Percentiles rank a stretch among this genome's conserved stretches.
phyloP scores from a whole-genome alignment of 2,329 filamentous ascomycete genomes.

The Uncinocarpus reesii region DNA sequence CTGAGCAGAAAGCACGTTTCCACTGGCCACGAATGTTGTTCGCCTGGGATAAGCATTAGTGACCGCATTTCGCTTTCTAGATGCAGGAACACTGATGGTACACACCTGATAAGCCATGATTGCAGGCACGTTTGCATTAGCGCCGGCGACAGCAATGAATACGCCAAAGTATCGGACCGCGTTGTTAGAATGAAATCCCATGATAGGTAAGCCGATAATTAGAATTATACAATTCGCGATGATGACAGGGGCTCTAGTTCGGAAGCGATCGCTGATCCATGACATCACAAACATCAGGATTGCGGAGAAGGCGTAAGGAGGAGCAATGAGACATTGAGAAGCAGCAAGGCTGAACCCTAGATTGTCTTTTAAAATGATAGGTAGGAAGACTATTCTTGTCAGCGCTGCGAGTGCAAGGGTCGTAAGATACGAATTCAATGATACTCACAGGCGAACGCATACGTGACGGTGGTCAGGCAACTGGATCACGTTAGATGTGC shows the following conservation, averaged over 20 bases:
- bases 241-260: conserved; percentile 53
- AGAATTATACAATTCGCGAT: conserved; percentile 52
- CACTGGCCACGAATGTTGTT: conserved; percentile 75
- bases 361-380: conserved; percentile 52
- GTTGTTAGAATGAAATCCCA: conserved; percentile 50
- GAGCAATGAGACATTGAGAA: conserved; percentile 58
- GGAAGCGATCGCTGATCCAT: conserved; percentile 54
- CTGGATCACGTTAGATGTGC: conserved; percentile 30
- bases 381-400: conserved; percentile 44
- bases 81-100: not conserved
- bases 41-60: conserved; percentile 30
- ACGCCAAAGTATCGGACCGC: conserved; percentile 57
- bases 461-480: conserved; percentile 57
- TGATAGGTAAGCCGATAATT: conserved; percentile 56
- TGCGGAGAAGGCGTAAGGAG: conserved; percentile 53
- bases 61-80: not conserved
- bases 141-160: conserved; percentile 59
- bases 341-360: conserved; percentile 53
- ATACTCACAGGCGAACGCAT: conserved; percentile 53
- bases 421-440: not conserved
- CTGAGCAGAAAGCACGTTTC: conserved; percentile 67
- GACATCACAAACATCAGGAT: conserved; percentile 48
- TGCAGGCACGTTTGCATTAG: conserved; percentile 61
- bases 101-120: conserved; percentile 56
- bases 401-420: not conserved